Percentiles rank a stretch among this genome's conserved stretches.
These are phyloP conservation scores for Kwoniella botswanensis DNA, from an alignment of 768 basidiomycete species.

Conservation along the genomic window DNA sequence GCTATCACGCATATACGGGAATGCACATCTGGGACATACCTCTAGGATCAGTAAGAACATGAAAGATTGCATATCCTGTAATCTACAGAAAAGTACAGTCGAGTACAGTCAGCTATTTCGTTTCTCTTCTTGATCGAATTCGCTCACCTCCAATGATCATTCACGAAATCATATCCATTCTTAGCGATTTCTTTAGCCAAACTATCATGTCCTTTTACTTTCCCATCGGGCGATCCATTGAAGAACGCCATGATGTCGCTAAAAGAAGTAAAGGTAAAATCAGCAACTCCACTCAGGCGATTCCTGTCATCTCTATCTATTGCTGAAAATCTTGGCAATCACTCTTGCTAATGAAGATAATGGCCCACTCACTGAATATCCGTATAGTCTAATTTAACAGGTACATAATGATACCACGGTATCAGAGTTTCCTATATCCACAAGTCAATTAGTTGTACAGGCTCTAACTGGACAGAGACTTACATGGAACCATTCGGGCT, in stretches of 20 bases:
- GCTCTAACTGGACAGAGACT: slow-evolving; percentile 1
- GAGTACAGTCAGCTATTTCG: slow-evolving; percentile 3
- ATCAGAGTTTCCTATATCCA: slow-evolving; percentile 41
- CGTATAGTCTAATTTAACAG: slow-evolving; percentile 52
- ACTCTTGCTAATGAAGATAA: background rate
- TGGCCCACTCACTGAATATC: slow-evolving; percentile 47
- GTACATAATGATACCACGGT: slow-evolving; percentile 57
- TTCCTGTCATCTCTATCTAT: too few species aligned
- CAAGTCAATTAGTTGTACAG: background rate
- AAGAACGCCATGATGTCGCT: slow-evolving; percentile 56
- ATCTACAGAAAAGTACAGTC: too few species aligned
- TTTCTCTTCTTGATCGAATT: too few species aligned
- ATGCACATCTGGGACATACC: slow-evolving; percentile 26
- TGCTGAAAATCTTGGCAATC: too few species aligned
- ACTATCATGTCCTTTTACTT: slow-evolving; percentile 37
- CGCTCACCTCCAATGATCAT: slow-evolving; percentile 47
- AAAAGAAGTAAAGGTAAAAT: background rate
- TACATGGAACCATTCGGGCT: slow-evolving; percentile 54
- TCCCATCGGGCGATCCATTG: slow-evolving; percentile 47
- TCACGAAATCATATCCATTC: slow-evolving; percentile 41
- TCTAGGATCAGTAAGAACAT: slow-evolving; percentile 49
- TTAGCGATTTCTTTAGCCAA: slow-evolving; percentile 48
- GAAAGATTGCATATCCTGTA: slow-evolving; percentile 54
- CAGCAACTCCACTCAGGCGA: too few species aligned
- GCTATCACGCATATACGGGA: background rate